Base-by-base conservation (phyloP, 176 grass and related monocot species). In the maize (Zea mays) region DNA sequence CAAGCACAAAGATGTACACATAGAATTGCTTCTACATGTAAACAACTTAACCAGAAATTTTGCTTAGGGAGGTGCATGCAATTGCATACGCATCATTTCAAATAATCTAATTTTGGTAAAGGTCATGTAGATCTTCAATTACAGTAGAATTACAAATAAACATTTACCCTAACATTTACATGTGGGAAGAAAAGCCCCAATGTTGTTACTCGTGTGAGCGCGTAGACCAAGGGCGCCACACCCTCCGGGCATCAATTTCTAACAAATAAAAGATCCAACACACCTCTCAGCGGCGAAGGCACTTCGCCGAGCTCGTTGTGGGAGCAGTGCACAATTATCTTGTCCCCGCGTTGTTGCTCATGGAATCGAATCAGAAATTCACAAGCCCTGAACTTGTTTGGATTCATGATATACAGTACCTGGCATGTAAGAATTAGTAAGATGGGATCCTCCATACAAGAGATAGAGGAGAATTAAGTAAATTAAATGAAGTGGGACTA, bases 201-300 rank as follows among this genome's bases (percentile, higher is more conserved):
- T 27, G 27, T 27, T 27, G 27, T 27, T 27, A 27, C 27, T 27
- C 42, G 10, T 45, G 55, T 11, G 27, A 77, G 35, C 2, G 3
- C 16, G 4, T 12, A 67, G 65, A 17, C 17, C 65, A n/a, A 17
- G 52, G 52, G n/a, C 65, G 5, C 19, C n/a, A 78, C 39, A 46
- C 11, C 34, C 4, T 8, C 4, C 21, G 51, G 20, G 69, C 19
- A 65, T 44, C 39, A 82, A 54, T 39, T 60, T 27, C 37, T 48
- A 37, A 74, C 46, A 75, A 56, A 72, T 7, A 8, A 48, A 63
- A 39, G 15, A 63, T 76, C 46, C 10, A 60, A 78, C 60, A 15
- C 10, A 97, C 94, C 94, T 97, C 64, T 88, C 77, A 17, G 73
- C 80, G 10, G 85, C 77, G 72, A 92, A 97, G 27, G 54, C 71